Evolutionary conservation across 2,329 filamentous ascomycete species (phyloP), one percentile per base, ranked within the genome.

Genomic region (Dactylellina leptospora): DNA sequence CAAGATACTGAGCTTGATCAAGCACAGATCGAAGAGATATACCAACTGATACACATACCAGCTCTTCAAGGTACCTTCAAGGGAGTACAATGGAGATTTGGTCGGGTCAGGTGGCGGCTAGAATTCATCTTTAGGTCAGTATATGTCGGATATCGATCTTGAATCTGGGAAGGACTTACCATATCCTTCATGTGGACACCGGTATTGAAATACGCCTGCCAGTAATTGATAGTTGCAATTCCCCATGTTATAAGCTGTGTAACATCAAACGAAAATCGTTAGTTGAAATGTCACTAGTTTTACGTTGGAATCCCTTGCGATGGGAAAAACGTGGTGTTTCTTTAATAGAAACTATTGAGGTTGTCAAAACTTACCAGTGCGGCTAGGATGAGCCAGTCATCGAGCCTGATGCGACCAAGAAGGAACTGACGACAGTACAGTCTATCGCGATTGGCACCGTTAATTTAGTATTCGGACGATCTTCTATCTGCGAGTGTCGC

Each of bases 1-100:
- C 48, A 82, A 70, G 38, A 82, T 80, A 53, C 79, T 81, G 38
- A 81, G 75, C 69, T 82, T 82, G 63, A 80, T 77, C 18, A 79
- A 80, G 56, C 77, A 74, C 53, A 81, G 78, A 30, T 77, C 77
- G 18, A 78, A 75, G 8, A 79, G 75, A 74, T 80, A 82, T 48
- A 80, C 76, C 45, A 81, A 69, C 64, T 81, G 79, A 74, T 80
- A 81, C 10, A 78, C 76, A 45, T 82, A 76, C 68, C 80, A 79
- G 47, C 81, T 76, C 76, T 80, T 78, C 20, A 77, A 70, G 11
- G 75, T 77, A 59, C 68, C 68, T 20, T 72, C 68, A 18, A 72
- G 68, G 30, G 36, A 10, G 28, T 60, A 72, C 68, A 72, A 28
- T 45, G 68, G 68, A 59, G 40, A 44, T 33, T 72, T 72, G 16